These are phyloP conservation scores for Ceratocystis smalleyi DNA, from an alignment of 2,329 filamentous ascomycete species.

Conservation along the genomic window DNA sequence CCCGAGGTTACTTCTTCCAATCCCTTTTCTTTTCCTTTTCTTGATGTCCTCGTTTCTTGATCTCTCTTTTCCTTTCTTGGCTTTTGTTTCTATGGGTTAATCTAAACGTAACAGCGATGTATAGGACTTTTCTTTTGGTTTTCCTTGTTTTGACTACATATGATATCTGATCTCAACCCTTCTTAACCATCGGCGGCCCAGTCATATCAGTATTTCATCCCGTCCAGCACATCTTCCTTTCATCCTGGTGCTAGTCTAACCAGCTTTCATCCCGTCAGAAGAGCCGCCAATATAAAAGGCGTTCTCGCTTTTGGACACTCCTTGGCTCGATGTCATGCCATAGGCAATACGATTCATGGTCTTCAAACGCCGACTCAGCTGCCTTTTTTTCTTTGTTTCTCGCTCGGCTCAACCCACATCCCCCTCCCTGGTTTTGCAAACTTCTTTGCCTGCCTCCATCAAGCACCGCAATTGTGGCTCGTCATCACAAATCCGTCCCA, in stretches of 20 bases:
- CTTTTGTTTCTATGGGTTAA: background rate
- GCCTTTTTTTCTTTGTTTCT: background rate
- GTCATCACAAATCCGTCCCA: background rate
- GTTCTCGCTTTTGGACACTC: too few relatives aligned
- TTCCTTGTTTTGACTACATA: background rate
- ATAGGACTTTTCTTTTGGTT: background rate
- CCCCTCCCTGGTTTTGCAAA: background rate
- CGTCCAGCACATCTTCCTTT: background rate
- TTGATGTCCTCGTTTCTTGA: background rate
- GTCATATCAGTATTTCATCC: background rate
- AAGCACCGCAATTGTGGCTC: slow-evolving; percentile 1
- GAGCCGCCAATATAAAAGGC: background rate
- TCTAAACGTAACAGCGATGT: background rate
- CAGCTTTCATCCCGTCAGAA: background rate
- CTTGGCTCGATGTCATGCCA: too few relatives aligned
- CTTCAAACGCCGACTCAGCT: background rate
- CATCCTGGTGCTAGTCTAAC: background rate
- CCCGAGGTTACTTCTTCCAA: background rate
- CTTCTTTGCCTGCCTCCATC: background rate
- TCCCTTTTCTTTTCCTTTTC: background rate
- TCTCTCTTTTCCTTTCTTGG: background rate
- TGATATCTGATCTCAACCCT: background rate
- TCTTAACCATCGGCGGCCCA: background rate
- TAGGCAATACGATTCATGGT: background rate
- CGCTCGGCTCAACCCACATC: background rate